Conservation (phyloP, 768 basidiomycete genomes). For the Suillus variegatus region DNA sequence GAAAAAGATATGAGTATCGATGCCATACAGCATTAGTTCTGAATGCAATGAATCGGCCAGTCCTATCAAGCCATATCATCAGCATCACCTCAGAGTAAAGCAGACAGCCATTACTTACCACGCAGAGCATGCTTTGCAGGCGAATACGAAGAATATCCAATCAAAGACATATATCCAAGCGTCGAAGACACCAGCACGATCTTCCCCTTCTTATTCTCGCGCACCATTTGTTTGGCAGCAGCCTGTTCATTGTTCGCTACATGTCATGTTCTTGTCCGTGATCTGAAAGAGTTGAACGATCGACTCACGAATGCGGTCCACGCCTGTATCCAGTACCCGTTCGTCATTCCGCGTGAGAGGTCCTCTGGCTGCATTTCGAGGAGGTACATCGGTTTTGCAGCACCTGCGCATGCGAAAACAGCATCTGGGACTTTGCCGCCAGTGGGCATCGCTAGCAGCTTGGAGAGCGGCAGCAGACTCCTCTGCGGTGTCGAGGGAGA, state of each 20-base stretch:
- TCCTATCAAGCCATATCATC: slow-evolving; percentile 41
- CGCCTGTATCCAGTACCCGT: slow-evolving; percentile 53
- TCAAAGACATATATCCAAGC: slow-evolving; percentile 71
- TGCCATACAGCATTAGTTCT: slow-evolving; percentile 77
- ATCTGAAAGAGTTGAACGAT: background rate
- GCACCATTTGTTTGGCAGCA: slow-evolving; percentile 64
- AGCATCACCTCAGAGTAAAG: background rate
- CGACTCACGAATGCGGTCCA: slow-evolving; percentile 46
- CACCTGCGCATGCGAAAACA: slow-evolving; percentile 80
- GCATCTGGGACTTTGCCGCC: slow-evolving; percentile 69
- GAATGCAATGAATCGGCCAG: slow-evolving; percentile 82
- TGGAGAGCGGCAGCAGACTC: slow-evolving; percentile 63
- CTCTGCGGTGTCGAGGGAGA: slow-evolving; percentile 53
- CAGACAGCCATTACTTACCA: slow-evolving; percentile 44
- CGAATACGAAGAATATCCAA: slow-evolving; percentile 79
- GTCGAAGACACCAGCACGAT: slow-evolving; percentile 78
- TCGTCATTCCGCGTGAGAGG: slow-evolving; percentile 57
- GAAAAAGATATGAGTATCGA: slow-evolving; percentile 79
- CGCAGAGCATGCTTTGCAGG: slow-evolving; percentile 86
- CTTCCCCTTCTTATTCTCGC: slow-evolving; percentile 59
- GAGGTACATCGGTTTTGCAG: slow-evolving; percentile 69
- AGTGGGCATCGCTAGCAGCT: slow-evolving; percentile 54
- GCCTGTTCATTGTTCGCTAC: slow-evolving; percentile 42
- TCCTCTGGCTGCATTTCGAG: slow-evolving; percentile 66
- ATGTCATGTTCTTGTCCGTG: background rate